Evolutionary conservation across 2,329 filamentous ascomycete genomes (phyloP).

Genomic region (Alternaria incomplexa): DNA sequence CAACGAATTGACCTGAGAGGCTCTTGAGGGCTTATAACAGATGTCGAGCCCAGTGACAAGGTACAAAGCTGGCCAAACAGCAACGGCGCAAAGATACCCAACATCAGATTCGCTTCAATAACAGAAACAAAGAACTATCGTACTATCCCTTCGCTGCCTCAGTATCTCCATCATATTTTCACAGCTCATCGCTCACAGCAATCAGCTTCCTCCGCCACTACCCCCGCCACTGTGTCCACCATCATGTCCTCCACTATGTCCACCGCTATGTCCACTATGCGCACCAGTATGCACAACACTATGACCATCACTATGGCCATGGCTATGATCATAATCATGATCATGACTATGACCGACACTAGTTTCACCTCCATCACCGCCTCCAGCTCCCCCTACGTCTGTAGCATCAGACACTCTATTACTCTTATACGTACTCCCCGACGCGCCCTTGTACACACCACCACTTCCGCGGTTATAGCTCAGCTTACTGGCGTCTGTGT

Average conservation of each 20-base stretch:
- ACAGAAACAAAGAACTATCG: neutral
- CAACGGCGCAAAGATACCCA: neutral
- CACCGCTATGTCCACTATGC: neutral
- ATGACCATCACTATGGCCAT: too few species aligned
- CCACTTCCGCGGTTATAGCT: neutral
- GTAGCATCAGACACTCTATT: neutral
- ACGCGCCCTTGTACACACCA: neutral
- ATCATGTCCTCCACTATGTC: neutral
- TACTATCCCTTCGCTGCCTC: neutral
- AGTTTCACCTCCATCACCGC: too few species aligned
- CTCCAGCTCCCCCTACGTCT: neutral
- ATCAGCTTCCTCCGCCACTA: neutral
- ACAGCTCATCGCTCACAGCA: neutral
- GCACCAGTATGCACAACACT: too few species aligned
- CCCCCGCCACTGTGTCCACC: neutral
- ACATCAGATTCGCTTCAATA: neutral
- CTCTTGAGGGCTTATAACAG: neutral
- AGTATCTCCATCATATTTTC: neutral
- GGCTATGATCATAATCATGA: neutral
- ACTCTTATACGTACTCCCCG: neutral
- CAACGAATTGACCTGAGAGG: too few species aligned
- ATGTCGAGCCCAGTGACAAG: neutral
- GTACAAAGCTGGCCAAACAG: neutral
- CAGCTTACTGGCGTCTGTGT: neutral
- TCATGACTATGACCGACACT: too few species aligned